Evolutionary conservation across 1,284 basidiomycete species (phyloP).

Genomic region (Pseudozyma tsukubaensis): DNA sequence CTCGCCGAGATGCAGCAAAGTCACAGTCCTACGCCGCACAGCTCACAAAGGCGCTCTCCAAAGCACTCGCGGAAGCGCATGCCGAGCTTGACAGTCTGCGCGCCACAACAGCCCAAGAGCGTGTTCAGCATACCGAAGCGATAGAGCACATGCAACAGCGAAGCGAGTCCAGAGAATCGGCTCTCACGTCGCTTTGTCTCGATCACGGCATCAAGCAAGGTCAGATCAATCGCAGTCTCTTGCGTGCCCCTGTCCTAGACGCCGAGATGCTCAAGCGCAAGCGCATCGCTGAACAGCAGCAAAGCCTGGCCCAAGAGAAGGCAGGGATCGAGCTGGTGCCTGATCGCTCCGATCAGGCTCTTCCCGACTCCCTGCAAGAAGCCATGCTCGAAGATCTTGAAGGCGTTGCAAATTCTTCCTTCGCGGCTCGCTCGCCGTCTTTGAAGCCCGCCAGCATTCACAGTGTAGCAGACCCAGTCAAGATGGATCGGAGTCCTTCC

Average conservation of each 20-base stretch:
- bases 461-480: slow-evolving; percentile 4
- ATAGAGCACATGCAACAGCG: slow-evolving; percentile 44
- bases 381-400: slow-evolving; percentile 64
- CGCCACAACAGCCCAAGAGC: slow-evolving; percentile 11
- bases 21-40: slow-evolving; percentile 26
- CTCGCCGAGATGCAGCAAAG: slow-evolving; percentile 4
- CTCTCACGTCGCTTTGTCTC: slow-evolving; percentile 44
- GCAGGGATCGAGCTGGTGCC: slow-evolving; percentile 19
- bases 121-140: slow-evolving; percentile 20
- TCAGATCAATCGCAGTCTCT: slow-evolving; percentile 47
- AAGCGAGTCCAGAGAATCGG: slow-evolving; percentile 45
- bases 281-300: slow-evolving; percentile 41
- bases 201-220: slow-evolving; percentile 56
- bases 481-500: slow-evolving; percentile 27
- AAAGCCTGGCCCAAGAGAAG: slow-evolving; percentile 29
- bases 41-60: slow-evolving; percentile 39
- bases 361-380: slow-evolving; percentile 59
- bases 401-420: slow-evolving; percentile 26
- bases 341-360: slow-evolving; percentile 26
- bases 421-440: slow-evolving; percentile 25
- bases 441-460: slow-evolving; percentile 31
- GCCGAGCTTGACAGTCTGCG: slow-evolving; percentile 28
- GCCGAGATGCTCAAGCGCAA: slow-evolving; percentile 47
- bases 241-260: slow-evolving; percentile 49
- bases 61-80: slow-evolving; percentile 33